Percentiles rank a stretch among this genome's conserved stretches.
phyloP scores from a whole-genome alignment of 495 filamentous ascomycete species.

The Lasiosphaeria hispida region DNA sequence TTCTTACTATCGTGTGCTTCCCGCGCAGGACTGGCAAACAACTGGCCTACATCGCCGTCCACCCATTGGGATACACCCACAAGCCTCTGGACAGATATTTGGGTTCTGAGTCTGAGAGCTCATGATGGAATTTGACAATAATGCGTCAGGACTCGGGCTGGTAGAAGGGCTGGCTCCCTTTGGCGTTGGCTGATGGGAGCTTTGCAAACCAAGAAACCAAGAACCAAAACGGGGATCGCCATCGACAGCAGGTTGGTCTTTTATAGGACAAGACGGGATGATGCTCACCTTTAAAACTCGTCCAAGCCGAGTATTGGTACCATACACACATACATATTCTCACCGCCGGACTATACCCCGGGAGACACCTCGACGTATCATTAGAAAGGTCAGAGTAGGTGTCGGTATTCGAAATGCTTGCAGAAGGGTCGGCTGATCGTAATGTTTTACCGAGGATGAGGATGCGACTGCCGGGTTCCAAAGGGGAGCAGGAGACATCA shows the following conservation, averaged over 20 bases:
- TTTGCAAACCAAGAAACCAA: no score
- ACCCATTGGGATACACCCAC: conserved; percentile 2
- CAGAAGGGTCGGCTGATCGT: conserved; percentile 32
- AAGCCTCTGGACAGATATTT: neutral
- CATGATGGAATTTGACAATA: neutral
- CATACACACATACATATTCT: conserved; percentile 7
- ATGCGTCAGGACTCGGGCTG: neutral
- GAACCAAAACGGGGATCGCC: no score
- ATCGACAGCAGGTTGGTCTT: neutral
- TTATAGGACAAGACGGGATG: conserved; percentile 5
- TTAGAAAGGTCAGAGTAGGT: conserved; percentile 18
- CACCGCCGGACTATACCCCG: conserved; percentile 19
- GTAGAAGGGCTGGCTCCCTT: neutral
- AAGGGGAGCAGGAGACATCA: conserved; percentile 9
- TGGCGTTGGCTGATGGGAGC: neutral
- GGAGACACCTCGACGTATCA: neutral
- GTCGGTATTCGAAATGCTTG: conserved; percentile 8
- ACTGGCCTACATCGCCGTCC: neutral
- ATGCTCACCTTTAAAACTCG: neutral
- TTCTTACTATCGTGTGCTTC: neutral
- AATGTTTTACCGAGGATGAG: conserved; percentile 15
- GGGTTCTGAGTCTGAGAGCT: neutral
- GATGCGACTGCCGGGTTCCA: conserved; percentile 12
- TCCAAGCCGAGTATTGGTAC: neutral
- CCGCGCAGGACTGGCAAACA: neutral